Evolutionary conservation across 257 asterid genomes (phyloP).

Genomic region (Anisodus tanguticus): DNA sequence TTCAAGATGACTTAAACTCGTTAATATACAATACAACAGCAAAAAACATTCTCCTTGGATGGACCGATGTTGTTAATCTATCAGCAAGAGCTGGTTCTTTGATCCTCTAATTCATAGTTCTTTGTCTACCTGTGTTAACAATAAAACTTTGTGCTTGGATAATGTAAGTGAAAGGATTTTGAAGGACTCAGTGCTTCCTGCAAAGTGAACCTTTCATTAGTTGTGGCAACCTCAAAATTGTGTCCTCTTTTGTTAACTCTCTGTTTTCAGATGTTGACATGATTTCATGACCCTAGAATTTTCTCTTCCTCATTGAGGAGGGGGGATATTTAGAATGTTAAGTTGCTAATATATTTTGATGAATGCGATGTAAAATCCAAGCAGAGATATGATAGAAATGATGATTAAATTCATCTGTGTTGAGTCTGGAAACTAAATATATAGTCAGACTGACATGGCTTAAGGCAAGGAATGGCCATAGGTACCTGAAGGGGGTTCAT

Average conservation of each 20-base stretch:
- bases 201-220: neutral
- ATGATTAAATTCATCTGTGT: neutral
- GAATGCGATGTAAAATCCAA: neutral
- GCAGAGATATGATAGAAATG: neutral
- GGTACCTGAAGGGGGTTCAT: neutral
- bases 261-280: neutral
- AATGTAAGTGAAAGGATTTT: neutral
- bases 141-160: neutral
- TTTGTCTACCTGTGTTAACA: neutral
- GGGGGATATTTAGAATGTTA: neutral
- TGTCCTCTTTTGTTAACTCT: neutral
- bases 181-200: neutral
- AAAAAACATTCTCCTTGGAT: neutral
- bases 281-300: neutral
- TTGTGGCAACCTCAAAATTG: neutral
- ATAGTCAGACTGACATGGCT: neutral
- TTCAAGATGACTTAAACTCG: neutral
- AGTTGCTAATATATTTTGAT: neutral
- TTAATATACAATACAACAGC: neutral
- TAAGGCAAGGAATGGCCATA: neutral
- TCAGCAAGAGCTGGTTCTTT: neutral
- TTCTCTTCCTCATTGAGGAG: neutral
- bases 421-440: neutral
- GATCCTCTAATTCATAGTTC: neutral
- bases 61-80: neutral